A percentile compares a stretch with the other conserved stretches of the same genome.
Evolutionary conservation across 441 rosid species (phyloP).

Genomic region (California macrophylla): DNA sequence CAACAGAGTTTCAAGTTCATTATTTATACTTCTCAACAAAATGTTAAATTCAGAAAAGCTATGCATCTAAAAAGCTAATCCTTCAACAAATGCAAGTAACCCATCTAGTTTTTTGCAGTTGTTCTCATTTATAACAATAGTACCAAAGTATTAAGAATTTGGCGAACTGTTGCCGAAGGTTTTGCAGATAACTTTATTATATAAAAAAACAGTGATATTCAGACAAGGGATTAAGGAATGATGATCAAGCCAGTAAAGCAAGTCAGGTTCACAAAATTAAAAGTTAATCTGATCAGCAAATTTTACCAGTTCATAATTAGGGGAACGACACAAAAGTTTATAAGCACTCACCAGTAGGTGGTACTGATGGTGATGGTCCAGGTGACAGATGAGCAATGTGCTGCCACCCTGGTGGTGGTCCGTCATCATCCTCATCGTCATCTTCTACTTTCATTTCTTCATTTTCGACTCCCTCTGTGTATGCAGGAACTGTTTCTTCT

Average conservation of each 20-base stretch:
- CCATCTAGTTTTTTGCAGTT: not conserved
- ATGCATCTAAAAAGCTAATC: not conserved
- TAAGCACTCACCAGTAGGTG: not conserved
- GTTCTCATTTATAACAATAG: not conserved
- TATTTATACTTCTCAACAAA: not conserved
- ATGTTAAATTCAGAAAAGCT: not conserved
- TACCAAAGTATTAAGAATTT: not conserved
- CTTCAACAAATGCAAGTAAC: not conserved
- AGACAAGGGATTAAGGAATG: not conserved
- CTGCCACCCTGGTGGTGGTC: constrained; percentile 6
- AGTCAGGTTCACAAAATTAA: not conserved
- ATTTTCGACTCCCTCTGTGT: not conserved
- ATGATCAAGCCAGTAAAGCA: not conserved
- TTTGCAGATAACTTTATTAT: not conserved
- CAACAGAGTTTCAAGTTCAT: not conserved
- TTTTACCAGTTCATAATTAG: not conserved
- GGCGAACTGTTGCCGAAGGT: not conserved
- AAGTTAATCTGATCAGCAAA: not conserved
- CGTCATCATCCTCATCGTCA: not conserved
- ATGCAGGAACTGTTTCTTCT: not conserved
- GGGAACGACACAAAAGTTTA: not conserved
- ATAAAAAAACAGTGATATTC: not conserved
- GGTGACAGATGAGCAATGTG: not conserved
- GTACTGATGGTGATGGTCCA: not conserved
- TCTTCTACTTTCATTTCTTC: not conserved